Base-by-base conservation (phyloP, 208 protist species). In the Acanthamoeba lenticulata region DNA sequence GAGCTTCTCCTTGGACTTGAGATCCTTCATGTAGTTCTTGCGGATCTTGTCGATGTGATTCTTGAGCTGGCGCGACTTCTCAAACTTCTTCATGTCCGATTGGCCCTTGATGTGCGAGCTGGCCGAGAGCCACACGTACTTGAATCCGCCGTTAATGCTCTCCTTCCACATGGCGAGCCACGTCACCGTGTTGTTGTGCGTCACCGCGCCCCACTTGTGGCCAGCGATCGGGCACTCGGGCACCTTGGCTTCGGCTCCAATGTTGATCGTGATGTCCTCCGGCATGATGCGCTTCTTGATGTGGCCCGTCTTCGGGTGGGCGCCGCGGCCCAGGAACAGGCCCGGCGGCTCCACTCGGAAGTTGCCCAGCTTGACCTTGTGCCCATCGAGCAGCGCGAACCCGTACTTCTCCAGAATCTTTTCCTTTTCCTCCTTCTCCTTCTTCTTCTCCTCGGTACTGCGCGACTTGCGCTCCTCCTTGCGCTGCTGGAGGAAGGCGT, bases 81-180 rank as follows among this genome's bases (percentile, higher is more conserved):
- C 98, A 94, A 99, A 99, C 95, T 99, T 99, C 62, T 98, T 95
- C 97, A 98, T 98, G 95, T 99, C 99, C n/a, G 98, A 98, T 91
- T 98, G 96, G 40, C 98, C 98, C 96, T 97, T 97, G 69, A 99
- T 95, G 60, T 96, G 97, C n/a, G 98, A 99, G 6, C 95, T 97
- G 11, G 98, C 94, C 15, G 98, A 98, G 1, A 99, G 98, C 98
- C 99, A 99, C 62, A 99, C 99, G 97, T 99, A 99, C 97, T 99
- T 99, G 85, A 94, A 94, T 55, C 96, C 97, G 24, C 97, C 98
- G 47, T 96, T 96, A 79, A 99, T 97, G 89, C 94, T 98, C 94
- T 99, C 99, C 45, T 96, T 98, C 99, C 99, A 99, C 95, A 97
- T 98, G 40, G 99, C 99, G 32, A 99, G 97, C 99, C 99, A 99